Evolutionary conservation across 306 rosid genomes (phyloP).

Genomic region (Pyrus betulifolia): DNA sequence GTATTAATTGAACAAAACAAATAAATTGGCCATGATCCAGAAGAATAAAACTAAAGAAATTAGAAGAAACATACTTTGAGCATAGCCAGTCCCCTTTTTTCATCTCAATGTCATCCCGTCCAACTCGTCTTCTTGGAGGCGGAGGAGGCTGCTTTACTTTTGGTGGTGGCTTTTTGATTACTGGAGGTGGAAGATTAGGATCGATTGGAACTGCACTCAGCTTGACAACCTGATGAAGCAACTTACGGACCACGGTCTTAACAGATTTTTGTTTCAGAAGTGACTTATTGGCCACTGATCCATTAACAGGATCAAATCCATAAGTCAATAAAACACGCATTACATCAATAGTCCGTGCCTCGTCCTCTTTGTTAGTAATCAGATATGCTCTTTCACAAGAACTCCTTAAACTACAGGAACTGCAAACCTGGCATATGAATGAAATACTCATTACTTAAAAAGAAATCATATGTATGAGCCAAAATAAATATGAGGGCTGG

Average conservation of each 20-base stretch:
- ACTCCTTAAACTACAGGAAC: constrained; percentile 97
- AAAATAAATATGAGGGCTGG: neutral
- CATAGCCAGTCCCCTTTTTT: constrained; percentile 98
- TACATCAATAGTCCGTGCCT: constrained; percentile 77
- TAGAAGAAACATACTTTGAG: constrained; percentile 66
- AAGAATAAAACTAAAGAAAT: constrained; percentile 10
- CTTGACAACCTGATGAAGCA: constrained; percentile 90
- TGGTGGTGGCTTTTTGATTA: constrained; percentile 74
- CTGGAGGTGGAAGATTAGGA: constrained; percentile 83
- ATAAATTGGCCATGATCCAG: neutral
- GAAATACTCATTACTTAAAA: constrained; percentile 18
- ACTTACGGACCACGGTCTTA: constrained; percentile 73
- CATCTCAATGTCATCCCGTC: constrained; percentile 96
- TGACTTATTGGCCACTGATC: constrained; percentile 45
- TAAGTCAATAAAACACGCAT: constrained; percentile 71
- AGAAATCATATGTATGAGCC: neutral
- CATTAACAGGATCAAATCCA: constrained; percentile 78
- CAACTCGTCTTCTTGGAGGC: constrained; percentile 79
- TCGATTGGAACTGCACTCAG: constrained; percentile 92
- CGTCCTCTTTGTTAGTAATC: constrained; percentile 82
- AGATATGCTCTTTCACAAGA: constrained; percentile 78
- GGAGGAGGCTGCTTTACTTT: constrained; percentile 95
- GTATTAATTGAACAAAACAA: neutral
- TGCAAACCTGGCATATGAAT: constrained; percentile 75
- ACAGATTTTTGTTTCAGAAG: constrained; percentile 72